A percentile compares a stretch with the other conserved stretches of the same genome.
Conservation (phyloP, 148 eudicot genomes). For the Polygonum maritimum region DNA sequence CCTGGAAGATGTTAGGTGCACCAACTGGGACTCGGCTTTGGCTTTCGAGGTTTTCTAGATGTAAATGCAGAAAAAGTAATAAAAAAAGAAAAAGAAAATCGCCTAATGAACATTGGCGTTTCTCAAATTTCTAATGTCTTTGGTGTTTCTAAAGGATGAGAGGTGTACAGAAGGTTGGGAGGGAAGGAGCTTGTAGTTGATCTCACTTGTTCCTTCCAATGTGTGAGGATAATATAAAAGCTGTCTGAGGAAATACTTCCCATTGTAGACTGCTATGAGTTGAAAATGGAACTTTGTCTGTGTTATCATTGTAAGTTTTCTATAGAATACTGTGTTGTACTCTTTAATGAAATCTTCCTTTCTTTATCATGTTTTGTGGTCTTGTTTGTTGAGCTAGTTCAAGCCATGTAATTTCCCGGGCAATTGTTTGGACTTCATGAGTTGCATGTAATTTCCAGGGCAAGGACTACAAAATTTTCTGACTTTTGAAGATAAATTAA, state of each 20-base stretch:
- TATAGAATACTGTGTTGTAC: neutral
- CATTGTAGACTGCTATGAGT: neutral
- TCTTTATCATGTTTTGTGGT: too few species aligned
- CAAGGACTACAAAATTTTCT: too few species aligned
- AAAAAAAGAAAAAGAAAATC: too few species aligned
- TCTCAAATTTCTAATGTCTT: neutral
- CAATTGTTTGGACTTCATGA: too few species aligned
- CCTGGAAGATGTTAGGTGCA: neutral
- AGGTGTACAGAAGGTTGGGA: slow-evolving; percentile 2
- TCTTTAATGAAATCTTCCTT: neutral
- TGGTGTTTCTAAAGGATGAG: neutral
- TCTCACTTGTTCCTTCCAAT: neutral
- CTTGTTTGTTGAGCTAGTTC: too few species aligned
- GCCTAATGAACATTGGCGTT: neutral
- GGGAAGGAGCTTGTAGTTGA: neutral
- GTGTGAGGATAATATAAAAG: neutral
- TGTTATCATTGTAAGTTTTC: neutral
- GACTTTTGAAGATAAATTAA: too few species aligned
- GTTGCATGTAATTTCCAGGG: too few species aligned
- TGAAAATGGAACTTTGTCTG: neutral
- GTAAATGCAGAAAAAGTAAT: slow-evolving; percentile 5
- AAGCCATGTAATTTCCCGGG: too few species aligned
- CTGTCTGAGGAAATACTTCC: neutral
- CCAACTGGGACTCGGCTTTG: neutral
- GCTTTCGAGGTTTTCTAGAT: neutral